A percentile compares a stretch with the other conserved stretches of the same genome.
Evolutionary conservation across 1,284 basidiomycete genomes (phyloP).

Genomic region (Pterulicium gracile): DNA sequence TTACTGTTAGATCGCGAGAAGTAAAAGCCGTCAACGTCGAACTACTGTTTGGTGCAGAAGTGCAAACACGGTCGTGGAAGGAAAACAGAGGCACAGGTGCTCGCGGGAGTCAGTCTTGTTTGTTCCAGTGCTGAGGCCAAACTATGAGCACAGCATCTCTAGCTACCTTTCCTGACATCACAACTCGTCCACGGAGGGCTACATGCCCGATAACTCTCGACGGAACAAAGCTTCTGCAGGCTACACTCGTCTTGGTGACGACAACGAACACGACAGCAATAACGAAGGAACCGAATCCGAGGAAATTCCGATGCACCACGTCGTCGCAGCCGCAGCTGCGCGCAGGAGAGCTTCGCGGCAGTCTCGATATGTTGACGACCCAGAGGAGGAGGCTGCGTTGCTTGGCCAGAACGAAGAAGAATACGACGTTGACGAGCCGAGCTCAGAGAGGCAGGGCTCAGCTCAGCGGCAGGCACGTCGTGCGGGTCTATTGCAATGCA

Average conservation of each 20-base stretch:
- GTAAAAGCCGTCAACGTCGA: too few species aligned
- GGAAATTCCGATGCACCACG: conserved; percentile 1
- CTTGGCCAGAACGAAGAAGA: conserved; percentile 21
- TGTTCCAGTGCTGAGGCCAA: background rate
- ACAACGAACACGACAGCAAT: background rate
- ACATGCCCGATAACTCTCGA: conserved; percentile 2
- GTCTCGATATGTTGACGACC: conserved; percentile 6
- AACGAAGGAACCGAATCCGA: background rate
- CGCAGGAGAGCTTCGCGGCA: background rate
- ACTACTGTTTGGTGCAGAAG: too few species aligned
- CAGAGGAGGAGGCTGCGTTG: conserved; percentile 32
- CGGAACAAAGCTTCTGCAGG: background rate
- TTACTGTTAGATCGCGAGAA: too few species aligned
- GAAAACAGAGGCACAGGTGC: too few species aligned
- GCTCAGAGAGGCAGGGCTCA: conserved; percentile 13
- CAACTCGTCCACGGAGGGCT: conserved; percentile 1
- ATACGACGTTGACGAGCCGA: conserved; percentile 14
- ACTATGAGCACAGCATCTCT: background rate
- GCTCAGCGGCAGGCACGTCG: conserved; percentile 11
- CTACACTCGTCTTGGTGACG: background rate
- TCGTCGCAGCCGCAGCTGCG: background rate
- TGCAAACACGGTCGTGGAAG: too few species aligned
- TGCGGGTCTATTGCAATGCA: background rate
- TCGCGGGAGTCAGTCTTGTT: background rate
- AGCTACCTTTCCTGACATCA: conserved; percentile 2